phyloP scores from a whole-genome alignment of 2,329 filamentous ascomycete genomes.

The Claviceps spartinae region DNA sequence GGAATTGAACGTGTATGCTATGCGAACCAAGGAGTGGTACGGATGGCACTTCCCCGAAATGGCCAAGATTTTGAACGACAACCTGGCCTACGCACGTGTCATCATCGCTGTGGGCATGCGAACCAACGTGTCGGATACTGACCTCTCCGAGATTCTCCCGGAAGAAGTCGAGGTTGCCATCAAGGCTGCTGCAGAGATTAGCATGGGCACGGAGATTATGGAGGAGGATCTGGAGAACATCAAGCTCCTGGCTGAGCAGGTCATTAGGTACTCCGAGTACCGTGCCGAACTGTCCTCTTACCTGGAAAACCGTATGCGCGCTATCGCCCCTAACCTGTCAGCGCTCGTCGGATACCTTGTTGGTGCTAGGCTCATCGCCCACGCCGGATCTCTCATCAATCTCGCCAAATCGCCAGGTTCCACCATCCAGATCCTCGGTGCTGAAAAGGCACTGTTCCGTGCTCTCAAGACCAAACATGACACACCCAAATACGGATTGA shows the following conservation, averaged over 20 bases:
- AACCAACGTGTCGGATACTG: constrained; percentile 58
- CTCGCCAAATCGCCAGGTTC: constrained; percentile 89
- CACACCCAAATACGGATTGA: constrained; percentile 94
- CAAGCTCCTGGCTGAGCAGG: constrained; percentile 79
- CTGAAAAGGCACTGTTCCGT: constrained; percentile 96
- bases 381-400: constrained; percentile 87
- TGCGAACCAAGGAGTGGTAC: constrained; percentile 99
- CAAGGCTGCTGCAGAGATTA: constrained; percentile 89
- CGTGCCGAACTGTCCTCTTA: constrained; percentile 79
- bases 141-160: constrained; percentile 81
- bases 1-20: constrained; percentile 96
- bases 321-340: constrained; percentile 91
- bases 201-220: constrained; percentile 96
- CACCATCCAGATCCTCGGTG: constrained; percentile 95
- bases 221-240: constrained; percentile 89
- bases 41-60: constrained; percentile 99
- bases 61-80: constrained; percentile 94
- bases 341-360: constrained; percentile 87
- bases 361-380: constrained; percentile 85
- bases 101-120: constrained; percentile 85
- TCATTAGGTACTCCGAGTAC: constrained; percentile 84
- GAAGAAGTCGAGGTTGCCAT: constrained; percentile 88
- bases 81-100: constrained; percentile 81
- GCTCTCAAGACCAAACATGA: constrained; percentile 98
- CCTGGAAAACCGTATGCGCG: constrained; percentile 85